These are phyloP conservation scores for Suillus cothurnatus DNA, from an alignment of 768 basidiomycete species.

Conservation along the genomic window DNA sequence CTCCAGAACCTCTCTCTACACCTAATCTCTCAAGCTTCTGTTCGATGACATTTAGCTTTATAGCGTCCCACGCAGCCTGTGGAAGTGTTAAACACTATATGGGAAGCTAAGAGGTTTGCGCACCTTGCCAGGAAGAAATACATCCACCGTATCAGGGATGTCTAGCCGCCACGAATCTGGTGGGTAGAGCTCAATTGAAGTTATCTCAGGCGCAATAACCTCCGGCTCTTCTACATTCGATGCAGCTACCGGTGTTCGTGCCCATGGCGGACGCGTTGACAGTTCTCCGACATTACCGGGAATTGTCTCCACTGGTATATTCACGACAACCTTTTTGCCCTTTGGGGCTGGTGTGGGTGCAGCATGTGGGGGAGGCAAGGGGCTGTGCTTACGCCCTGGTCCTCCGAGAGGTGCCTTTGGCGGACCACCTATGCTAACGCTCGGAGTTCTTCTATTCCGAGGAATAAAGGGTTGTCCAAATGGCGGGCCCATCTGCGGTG, in stretches of 20 bases:
- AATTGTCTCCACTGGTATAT: constrained; percentile 70
- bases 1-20: constrained; percentile 62
- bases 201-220: constrained; percentile 34
- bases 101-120: constrained; percentile 20
- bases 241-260: constrained; percentile 55
- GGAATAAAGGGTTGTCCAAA: constrained; percentile 55
- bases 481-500: constrained; percentile 49
- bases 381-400: constrained; percentile 74
- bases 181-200: constrained; percentile 60
- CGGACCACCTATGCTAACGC: constrained; percentile 80
- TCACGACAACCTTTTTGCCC: constrained; percentile 68
- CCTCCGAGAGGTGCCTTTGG: constrained; percentile 86
- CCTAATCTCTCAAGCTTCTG: constrained; percentile 81
- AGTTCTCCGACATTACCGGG: constrained; percentile 39
- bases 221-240: constrained; percentile 33
- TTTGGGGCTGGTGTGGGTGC: constrained; percentile 43
- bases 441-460: constrained; percentile 64
- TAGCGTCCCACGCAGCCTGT: constrained; percentile 73
- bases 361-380: constrained; percentile 45
- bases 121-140: constrained; percentile 84
- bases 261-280: constrained; percentile 54
- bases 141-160: constrained; percentile 72
- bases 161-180: constrained; percentile 59
- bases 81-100: constrained; percentile 11
- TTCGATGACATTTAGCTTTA: constrained; percentile 74